These are phyloP conservation scores for Carnegiea gigantea DNA, from an alignment of 179 eudicot genomes.

Conservation along the genomic window DNA sequence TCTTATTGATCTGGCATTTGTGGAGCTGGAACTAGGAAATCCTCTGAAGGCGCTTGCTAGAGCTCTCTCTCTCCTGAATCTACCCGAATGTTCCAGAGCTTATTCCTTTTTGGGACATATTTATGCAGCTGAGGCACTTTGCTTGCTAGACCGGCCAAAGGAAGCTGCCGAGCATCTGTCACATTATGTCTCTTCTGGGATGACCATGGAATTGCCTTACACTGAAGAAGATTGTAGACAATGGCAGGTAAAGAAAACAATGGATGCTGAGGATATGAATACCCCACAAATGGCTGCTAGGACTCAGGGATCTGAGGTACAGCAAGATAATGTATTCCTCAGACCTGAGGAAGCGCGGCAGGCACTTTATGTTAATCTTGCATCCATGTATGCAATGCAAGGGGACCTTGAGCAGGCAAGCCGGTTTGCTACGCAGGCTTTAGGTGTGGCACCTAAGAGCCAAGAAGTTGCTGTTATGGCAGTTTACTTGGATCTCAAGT, in stretches of 20 bases:
- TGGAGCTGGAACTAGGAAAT: constrained; percentile 73
- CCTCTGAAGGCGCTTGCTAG: constrained; percentile 63
- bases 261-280: constrained; percentile 58
- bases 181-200: constrained; percentile 50
- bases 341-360: constrained; percentile 83
- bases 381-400: constrained; percentile 53
- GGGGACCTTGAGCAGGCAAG: constrained; percentile 77
- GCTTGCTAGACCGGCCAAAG: constrained; percentile 67
- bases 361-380: constrained; percentile 62
- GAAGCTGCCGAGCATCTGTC: constrained; percentile 83
- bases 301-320: constrained; percentile 32
- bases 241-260: constrained; percentile 52
- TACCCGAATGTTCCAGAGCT: constrained; percentile 67
- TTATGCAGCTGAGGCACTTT: constrained; percentile 90
- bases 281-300: constrained; percentile 29
- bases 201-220: constrained; percentile 56
- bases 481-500: constrained; percentile 65
- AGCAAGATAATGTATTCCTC: constrained; percentile 38
- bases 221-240: constrained; percentile 68
- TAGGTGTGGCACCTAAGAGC: constrained; percentile 54
- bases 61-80: constrained; percentile 58
- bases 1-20: constrained; percentile 75
- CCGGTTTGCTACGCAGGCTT: constrained; percentile 47
- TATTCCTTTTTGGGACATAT: constrained; percentile 62
- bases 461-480: constrained; percentile 66